Conservation (phyloP, 140 eudicot species). For the Anethum foeniculum region DNA sequence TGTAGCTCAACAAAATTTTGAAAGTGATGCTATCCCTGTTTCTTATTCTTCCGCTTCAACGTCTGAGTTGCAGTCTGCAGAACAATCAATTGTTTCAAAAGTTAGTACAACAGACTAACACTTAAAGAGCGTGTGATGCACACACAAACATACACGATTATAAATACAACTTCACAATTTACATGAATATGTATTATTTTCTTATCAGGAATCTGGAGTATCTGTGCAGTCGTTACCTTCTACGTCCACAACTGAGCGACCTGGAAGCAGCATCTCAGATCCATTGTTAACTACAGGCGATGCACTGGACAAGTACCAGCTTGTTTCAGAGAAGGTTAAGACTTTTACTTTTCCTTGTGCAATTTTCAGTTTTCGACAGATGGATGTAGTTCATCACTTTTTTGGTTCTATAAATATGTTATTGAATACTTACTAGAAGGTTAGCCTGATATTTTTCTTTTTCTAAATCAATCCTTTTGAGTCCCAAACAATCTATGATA, state of each 20-base stretch:
- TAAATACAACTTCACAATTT: neutral
- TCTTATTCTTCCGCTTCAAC: slow-evolving; percentile 49
- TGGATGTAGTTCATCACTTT: neutral
- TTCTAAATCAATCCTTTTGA: neutral
- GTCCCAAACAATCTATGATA: neutral
- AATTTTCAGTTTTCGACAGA: neutral
- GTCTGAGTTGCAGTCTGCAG: slow-evolving; percentile 54
- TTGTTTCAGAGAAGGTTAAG: slow-evolving; percentile 72
- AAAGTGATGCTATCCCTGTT: slow-evolving; percentile 39
- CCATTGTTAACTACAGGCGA: slow-evolving; percentile 83
- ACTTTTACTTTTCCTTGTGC: neutral
- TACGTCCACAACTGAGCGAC: slow-evolving; percentile 46
- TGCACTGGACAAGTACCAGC: slow-evolving; percentile 79
- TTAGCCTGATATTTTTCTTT: neutral
- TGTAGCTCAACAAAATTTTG: slow-evolving; percentile 34
- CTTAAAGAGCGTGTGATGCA: neutral
- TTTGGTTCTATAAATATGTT: neutral
- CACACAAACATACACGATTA: neutral
- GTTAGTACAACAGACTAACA: slow-evolving; percentile 29
- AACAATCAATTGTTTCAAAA: slow-evolving; percentile 41
- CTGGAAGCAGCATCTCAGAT: slow-evolving; percentile 39
- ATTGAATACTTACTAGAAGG: neutral
- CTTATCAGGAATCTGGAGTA: slow-evolving; percentile 54
- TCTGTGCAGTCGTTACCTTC: slow-evolving; percentile 44
- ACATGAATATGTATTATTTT: slow-evolving; percentile 6